A percentile compares a stretch with the other conserved stretches of the same genome.
Evolutionary conservation across 352 stramenopile genomes (phyloP).

Genomic region (Plasmopara muralis): DNA sequence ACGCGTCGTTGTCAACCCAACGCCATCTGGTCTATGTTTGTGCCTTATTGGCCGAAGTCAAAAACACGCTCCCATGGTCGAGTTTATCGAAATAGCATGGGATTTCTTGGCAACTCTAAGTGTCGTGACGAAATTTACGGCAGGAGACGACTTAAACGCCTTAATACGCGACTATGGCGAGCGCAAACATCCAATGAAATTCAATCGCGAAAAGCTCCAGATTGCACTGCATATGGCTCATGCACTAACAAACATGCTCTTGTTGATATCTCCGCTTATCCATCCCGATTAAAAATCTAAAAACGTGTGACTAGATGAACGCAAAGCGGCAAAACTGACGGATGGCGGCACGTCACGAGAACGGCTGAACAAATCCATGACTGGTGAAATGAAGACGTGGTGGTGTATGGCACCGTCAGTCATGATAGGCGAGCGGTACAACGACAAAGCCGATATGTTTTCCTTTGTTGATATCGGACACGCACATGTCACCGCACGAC

Average conservation of each 20-base stretch:
- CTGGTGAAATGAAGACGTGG: constrained; percentile 27
- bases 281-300: constrained; percentile 51
- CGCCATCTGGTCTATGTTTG: constrained; percentile 24
- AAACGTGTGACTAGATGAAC: constrained; percentile 35
- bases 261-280: constrained; percentile 27
- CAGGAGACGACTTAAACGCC: constrained; percentile 40
- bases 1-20: constrained; percentile 35
- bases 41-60: constrained; percentile 37
- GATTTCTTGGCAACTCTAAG: constrained; percentile 38
- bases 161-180: constrained; percentile 28
- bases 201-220: constrained; percentile 27
- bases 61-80: constrained; percentile 40
- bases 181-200: constrained; percentile 16
- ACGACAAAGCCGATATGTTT: constrained; percentile 39
- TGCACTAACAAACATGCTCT: constrained; percentile 41
- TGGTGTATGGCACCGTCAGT: constrained; percentile 40
- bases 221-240: constrained; percentile 32
- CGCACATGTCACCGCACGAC: constrained; percentile 12
- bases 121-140: constrained; percentile 52
- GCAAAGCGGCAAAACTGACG: constrained; percentile 35
- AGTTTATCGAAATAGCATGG: constrained; percentile 49
- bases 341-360: constrained; percentile 37
- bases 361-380: constrained; percentile 27
- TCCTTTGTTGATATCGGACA: constrained; percentile 35
- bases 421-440: constrained; percentile 32